Base-by-base conservation (phyloP, 768 basidiomycete genomes). In the Lentinula edodes region DNA sequence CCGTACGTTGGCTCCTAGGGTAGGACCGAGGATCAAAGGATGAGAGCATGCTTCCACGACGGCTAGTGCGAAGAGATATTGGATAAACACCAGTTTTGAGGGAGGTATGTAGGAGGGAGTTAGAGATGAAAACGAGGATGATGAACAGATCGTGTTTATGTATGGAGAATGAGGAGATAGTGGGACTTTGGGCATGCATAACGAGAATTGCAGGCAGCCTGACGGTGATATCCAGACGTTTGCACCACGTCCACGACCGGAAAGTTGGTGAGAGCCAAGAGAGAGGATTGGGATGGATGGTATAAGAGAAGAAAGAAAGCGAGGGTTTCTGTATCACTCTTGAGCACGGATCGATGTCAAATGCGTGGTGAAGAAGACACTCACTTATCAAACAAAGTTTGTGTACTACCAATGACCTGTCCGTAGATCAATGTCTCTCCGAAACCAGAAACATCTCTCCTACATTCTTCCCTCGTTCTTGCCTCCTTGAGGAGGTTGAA, bases 181-280 rank as follows among this genome's bases (percentile, higher is more conserved):
- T 43, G 55, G 55, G 13, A 56, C 55, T 56, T 56, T 56, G 18
- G 55, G 55, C 12, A 43, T 35, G 38, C 90, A 78, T 45, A 93
- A 68, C 10, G 93, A 95, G 71, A 95, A 88, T 62, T 89, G 87
- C 7, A 98, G 84, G 69, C 93, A 94, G 1, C 95, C 97, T 0
- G 83, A 73, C 0, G 95, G 96, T 0, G 95, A 97, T 42, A 98
- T 82, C 97, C 96, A 98, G 52, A 86, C 74, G 69, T 98, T 98
- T 13, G 80, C 80, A 1, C 95, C 94, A 43, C 97, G 85, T 0
- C 96, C 96, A 53, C 95, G 81, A 5, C 93, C 97, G 12, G 89
- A 79, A 5, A 97, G 81, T 71, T 98, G 97, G 66, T 87, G 86
- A 0, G 92, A 88, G 0, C 95, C 95, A 39, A 98, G 75, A 45